phyloP scores from a whole-genome alignment of 2,329 filamentous ascomycete species.

The Cercospora zeina region DNA sequence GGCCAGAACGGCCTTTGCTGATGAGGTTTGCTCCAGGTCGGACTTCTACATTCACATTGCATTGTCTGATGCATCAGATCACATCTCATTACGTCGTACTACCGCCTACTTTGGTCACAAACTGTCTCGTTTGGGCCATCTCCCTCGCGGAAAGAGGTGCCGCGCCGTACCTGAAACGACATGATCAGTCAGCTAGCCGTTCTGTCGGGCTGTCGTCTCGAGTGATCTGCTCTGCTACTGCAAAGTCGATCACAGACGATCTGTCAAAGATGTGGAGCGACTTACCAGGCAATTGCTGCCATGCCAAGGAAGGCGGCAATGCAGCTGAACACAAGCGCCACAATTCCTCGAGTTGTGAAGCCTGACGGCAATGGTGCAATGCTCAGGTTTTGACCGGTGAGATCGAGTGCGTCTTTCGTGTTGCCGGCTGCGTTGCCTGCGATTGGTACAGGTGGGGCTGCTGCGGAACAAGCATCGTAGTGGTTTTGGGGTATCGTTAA shows the following conservation, averaged over 20 bases:
- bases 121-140: slow-evolving; percentile 32
- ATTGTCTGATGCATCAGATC: background rate
- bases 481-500: slow-evolving; percentile 64
- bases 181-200: slow-evolving; percentile 22
- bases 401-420: slow-evolving; percentile 61
- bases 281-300: slow-evolving; percentile 67
- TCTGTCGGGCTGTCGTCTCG: background rate
- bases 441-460: slow-evolving; percentile 47
- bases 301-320: slow-evolving; percentile 69
- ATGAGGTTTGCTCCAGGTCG: too few species aligned
- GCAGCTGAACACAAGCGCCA: slow-evolving; percentile 72
- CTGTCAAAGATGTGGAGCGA: slow-evolving; percentile 18
- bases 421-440: slow-evolving; percentile 76
- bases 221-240: slow-evolving; percentile 8
- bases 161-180: slow-evolving; percentile 39
- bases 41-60: background rate
- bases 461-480: slow-evolving; percentile 58
- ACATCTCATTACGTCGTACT: slow-evolving; percentile 16
- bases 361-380: slow-evolving; percentile 63
- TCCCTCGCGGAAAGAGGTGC: slow-evolving; percentile 36
- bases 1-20: background rate
- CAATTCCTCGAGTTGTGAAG: slow-evolving; percentile 69
- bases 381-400: slow-evolving; percentile 60
- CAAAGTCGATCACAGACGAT: slow-evolving; percentile 16
- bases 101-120: slow-evolving; percentile 31